phyloP scores from a whole-genome alignment of 2,329 filamentous ascomycete genomes.

The Bipolaris sorokiniana region DNA sequence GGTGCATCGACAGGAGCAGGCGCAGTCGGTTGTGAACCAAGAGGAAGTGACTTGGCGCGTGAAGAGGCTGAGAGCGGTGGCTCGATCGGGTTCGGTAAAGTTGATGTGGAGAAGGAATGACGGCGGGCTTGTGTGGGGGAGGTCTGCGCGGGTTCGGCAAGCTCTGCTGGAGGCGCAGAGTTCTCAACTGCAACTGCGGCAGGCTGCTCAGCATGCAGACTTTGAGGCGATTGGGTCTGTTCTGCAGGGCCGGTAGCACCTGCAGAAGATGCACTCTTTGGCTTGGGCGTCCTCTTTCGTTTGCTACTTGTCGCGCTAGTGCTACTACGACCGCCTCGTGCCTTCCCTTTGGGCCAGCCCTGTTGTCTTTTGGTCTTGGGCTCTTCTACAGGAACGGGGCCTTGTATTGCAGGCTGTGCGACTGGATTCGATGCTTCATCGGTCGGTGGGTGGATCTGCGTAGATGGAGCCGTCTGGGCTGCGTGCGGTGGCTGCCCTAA shows the following conservation, averaged over 20 bases:
- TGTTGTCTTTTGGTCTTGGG: constrained; percentile 47
- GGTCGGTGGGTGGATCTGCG: constrained; percentile 51
- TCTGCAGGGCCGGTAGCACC: constrained; percentile 26
- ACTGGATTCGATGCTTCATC: constrained; percentile 36
- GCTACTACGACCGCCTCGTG: constrained; percentile 48
- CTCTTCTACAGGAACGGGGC: constrained; percentile 26
- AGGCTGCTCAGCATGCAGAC: constrained; percentile 36
- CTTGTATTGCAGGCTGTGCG: constrained; percentile 21
- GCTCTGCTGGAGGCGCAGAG: constrained; percentile 10
- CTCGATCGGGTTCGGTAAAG: constrained; percentile 11
- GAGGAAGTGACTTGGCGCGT: constrained; percentile 44
- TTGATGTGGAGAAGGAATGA: constrained; percentile 38
- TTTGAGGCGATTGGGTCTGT: constrained; percentile 45
- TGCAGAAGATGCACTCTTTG: constrained; percentile 32
- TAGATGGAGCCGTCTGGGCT: constrained; percentile 23
- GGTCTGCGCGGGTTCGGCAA: constrained; percentile 13
- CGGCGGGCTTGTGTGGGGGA: constrained; percentile 29
- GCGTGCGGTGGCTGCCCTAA: constrained; percentile 12
- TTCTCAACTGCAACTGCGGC: constrained; percentile 14
- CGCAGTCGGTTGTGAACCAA: constrained; percentile 24
- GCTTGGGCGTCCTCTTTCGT: constrained; percentile 49
- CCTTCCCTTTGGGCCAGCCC: constrained; percentile 56
- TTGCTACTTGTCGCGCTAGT: constrained; percentile 41
- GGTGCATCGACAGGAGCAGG: constrained; percentile 18
- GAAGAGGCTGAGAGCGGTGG: constrained; percentile 9